These are phyloP conservation scores for Fusarium globosum DNA, from an alignment of 2,329 filamentous ascomycete genomes.

Conservation along the genomic window DNA sequence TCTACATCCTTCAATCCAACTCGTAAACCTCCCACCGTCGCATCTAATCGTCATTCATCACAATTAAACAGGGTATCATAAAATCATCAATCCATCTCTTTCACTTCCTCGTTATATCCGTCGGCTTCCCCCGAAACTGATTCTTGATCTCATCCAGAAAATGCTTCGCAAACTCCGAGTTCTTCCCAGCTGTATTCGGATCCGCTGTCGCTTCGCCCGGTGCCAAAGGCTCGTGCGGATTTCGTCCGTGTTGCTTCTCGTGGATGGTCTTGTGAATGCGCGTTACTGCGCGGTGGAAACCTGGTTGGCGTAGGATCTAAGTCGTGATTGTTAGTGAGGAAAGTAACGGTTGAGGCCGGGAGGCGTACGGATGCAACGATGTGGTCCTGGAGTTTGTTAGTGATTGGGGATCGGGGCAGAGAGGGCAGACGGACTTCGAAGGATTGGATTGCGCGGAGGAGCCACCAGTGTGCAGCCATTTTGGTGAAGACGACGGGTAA, in stretches of 20 bases:
- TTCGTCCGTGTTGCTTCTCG: conserved; percentile 60
- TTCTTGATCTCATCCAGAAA: conserved; percentile 64
- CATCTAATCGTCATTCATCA: not conserved
- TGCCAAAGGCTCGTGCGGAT: conserved; percentile 62
- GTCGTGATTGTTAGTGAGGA: conserved; percentile 12
- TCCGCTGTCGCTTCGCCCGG: conserved; percentile 64
- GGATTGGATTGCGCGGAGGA: conserved; percentile 49
- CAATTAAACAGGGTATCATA: conserved; percentile 11
- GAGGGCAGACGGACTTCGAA: conserved; percentile 45
- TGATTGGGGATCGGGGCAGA: not conserved
- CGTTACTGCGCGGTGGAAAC: conserved; percentile 64
- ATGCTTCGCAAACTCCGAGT: conserved; percentile 55
- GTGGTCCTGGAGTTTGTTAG: conserved; percentile 46
- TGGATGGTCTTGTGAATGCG: conserved; percentile 63
- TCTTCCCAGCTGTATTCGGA: conserved; percentile 42
- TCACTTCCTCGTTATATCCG: conserved; percentile 49
- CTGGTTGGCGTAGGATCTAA: conserved; percentile 62
- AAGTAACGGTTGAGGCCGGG: not conserved
- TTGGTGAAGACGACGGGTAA: not conserved
- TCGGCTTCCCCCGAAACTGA: conserved; percentile 60
- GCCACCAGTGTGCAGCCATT: conserved; percentile 51
- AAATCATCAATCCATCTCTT: not conserved
- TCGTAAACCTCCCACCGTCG: not conserved
- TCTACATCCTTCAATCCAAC: not conserved
- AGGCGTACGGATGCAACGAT: conserved; percentile 49